Base-by-base conservation (phyloP, 768 basidiomycete genomes). In the Russula dissimulans region DNA sequence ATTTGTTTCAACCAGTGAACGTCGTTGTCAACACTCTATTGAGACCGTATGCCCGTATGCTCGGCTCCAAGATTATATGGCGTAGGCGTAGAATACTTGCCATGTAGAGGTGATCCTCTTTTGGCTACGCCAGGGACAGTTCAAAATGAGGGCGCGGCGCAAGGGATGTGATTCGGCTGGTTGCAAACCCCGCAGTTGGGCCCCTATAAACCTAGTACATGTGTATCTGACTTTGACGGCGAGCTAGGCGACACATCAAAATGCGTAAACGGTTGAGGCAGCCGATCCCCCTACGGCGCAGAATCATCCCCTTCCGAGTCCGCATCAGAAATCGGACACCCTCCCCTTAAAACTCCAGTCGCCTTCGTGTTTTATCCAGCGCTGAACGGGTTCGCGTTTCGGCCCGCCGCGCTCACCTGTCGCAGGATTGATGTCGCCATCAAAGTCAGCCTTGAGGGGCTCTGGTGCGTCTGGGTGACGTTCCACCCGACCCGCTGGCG, bases 311-410 rank as follows among this genome's bases (percentile, higher is more conserved):
- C 11, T 39, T 22, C 45, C n/a, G n/a, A n/a, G n/a, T n/a, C n/a
- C 15, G 8, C 15, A 32, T 70, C 71, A 93, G 72, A 93, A 93
- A 75, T 93, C 91, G 18, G 89, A 89, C 31, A 91, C 91, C 26
- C 90, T 78, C 11, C 92, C 92, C 67, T 89, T 91, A 75, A 86
- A 90, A 66, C 90, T 94, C 92, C 92, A 95, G 68, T 94, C 92
- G 3, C 87, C 87, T 47, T 79, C 77, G 41, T 77, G 73, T 6
- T 71, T 68, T 17, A 74, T 75, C 82, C 83, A 86, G 53, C 74
- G 79, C 39, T 74, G 69, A 10, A 94, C 80, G 14, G 93, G 93
- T 69, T 95, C 93, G 34, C 76, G 78, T 76, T 94, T 95, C 22
- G 93, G 93, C 0, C 93, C 93, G 0, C 89, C 91, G 49, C 79